These are phyloP conservation scores for Nepenthes alata DNA, from an alignment of 179 eudicot genomes.

Conservation along the genomic window DNA sequence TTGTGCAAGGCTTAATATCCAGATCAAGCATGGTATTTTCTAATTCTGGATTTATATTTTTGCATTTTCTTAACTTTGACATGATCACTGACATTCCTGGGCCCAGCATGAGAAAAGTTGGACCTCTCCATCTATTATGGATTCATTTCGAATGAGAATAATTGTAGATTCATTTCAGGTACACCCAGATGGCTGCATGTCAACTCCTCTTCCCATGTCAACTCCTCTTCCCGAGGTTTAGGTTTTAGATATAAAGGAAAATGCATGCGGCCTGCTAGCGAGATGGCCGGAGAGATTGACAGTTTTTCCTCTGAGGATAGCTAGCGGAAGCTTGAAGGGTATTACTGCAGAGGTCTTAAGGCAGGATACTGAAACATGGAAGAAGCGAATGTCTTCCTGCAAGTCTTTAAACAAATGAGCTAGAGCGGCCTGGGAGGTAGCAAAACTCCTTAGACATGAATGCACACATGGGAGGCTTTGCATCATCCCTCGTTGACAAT, in stretches of 20 bases:
- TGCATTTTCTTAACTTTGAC: no score
- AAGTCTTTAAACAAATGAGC: slow-evolving; percentile 31
- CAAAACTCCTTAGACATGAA: slow-evolving; percentile 82
- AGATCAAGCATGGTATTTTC: neutral
- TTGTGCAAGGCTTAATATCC: neutral
- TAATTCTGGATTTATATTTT: no score
- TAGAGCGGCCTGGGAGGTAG: slow-evolving; percentile 48
- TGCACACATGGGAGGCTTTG: slow-evolving; percentile 78
- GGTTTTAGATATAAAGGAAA: slow-evolving; percentile 12
- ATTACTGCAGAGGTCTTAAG: slow-evolving; percentile 27
- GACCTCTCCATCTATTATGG: no score
- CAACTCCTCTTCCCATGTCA: slow-evolving; percentile 60
- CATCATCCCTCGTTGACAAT: slow-evolving; percentile 51
- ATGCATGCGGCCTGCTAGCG: slow-evolving; percentile 37
- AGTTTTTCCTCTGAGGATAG: slow-evolving; percentile 47
- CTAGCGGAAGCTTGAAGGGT: slow-evolving; percentile 31
- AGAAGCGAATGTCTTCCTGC: slow-evolving; percentile 34
- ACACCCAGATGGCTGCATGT: slow-evolving; percentile 46
- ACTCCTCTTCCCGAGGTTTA: slow-evolving; percentile 57
- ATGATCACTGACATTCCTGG: no score
- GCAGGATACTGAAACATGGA: slow-evolving; percentile 27
- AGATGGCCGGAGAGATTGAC: slow-evolving; percentile 74
- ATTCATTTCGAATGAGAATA: no score
- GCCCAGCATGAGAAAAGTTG: no score
- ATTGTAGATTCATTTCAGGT: no score